Conservation (phyloP, 208 protist genomes). For the Histomonas meleagridis region DNA sequence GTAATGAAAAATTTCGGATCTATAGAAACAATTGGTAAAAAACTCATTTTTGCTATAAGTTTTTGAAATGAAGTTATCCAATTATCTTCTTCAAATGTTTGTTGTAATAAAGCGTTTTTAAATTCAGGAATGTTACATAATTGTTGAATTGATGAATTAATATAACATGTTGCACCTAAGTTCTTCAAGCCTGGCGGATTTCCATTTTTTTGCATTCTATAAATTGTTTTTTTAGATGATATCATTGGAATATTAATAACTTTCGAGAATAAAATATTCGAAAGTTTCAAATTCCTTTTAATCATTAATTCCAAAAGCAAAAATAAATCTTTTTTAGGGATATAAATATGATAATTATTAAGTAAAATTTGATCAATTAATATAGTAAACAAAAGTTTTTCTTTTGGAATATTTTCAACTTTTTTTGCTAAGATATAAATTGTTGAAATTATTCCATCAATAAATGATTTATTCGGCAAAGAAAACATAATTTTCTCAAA, state of each 20-base stretch:
- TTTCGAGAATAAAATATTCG: neutral
- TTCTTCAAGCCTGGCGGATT: neutral
- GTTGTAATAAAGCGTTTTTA: neutral
- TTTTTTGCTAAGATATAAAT: neutral
- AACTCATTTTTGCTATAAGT: neutral
- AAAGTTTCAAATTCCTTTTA: neutral
- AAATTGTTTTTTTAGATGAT: no score
- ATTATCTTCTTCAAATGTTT: neutral
- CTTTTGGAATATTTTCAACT: neutral
- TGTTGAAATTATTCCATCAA: neutral
- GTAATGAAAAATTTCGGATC: neutral
- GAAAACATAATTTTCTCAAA: neutral
- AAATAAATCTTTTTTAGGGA: neutral
- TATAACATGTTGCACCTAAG: neutral
- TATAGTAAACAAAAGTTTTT: no score
- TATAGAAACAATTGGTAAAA: neutral
- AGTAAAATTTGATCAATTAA: neutral
- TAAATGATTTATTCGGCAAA: neutral
- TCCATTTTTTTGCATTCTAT: no score
- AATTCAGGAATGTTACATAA: neutral
- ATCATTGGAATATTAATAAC: no score
- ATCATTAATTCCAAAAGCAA: neutral
- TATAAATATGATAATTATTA: neutral
- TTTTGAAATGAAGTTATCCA: neutral
- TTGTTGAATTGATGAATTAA: constrained; percentile 15